Evolutionary conservation across 371 early-diverging fungal genomes (phyloP).

Genomic region (Blakeslea trispora): DNA sequence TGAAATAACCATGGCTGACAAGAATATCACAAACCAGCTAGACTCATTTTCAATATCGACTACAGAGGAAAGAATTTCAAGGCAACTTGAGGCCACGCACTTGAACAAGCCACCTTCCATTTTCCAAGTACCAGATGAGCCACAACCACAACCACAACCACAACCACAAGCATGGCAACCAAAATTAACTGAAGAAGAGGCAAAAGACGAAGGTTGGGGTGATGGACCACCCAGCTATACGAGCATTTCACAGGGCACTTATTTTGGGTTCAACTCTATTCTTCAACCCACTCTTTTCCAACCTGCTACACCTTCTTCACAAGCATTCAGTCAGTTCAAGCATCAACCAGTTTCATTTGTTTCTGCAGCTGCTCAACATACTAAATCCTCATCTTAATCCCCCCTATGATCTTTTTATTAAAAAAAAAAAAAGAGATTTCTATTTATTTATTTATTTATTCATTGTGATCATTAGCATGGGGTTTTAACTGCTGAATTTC

Average conservation of each 20-base stretch:
- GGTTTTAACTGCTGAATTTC: constrained; percentile 30
- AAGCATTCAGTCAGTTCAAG: constrained; percentile 20
- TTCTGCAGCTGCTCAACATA: not conserved
- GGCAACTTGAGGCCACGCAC: constrained; percentile 10
- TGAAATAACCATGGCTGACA: not conserved
- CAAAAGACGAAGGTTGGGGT: constrained; percentile 24
- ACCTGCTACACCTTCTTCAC: not conserved
- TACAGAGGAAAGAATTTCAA: constrained; percentile 17
- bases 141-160: not conserved
- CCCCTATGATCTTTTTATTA: no score
- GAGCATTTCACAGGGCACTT: constrained; percentile 20
- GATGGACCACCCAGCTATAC: constrained; percentile 26
- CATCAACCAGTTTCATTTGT: constrained; percentile 20
- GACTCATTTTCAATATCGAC: constrained; percentile 21
- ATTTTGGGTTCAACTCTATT: constrained; percentile 32
- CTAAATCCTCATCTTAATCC: no score
- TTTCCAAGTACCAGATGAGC: not conserved
- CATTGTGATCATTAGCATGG: constrained; percentile 11
- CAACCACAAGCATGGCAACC: not conserved
- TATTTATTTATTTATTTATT: constrained; percentile 6
- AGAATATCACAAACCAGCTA: constrained; percentile 1
- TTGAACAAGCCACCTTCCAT: not conserved
- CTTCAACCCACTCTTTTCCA: constrained; percentile 5
- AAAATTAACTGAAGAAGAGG: not conserved
- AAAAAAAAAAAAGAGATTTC: not conserved